A percentile compares a stretch with the other conserved stretches of the same genome.
These are phyloP conservation scores for Lachancea quebecensis DNA, from an alignment of 805 yeast genomes.

Conservation along the genomic window DNA sequence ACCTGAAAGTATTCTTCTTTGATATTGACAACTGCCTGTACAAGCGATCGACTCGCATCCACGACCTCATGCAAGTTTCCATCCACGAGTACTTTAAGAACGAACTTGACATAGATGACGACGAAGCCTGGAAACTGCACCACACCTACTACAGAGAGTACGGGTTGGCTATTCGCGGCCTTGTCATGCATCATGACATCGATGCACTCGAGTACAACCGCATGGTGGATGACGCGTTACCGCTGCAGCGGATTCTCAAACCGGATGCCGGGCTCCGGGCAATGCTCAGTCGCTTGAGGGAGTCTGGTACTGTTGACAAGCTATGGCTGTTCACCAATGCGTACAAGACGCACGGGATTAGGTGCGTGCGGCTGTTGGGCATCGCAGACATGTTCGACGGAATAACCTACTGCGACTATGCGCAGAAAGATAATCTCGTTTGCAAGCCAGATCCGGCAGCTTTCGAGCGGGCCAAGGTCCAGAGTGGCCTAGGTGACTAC, in stretches of 20 bases:
- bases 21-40: slow-evolving; percentile 94
- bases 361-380: slow-evolving; percentile 75
- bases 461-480: slow-evolving; percentile 56
- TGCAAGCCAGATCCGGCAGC: slow-evolving; percentile 85
- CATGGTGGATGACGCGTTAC: slow-evolving; percentile 87
- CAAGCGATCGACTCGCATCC: slow-evolving; percentile 64
- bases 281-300: slow-evolving; percentile 40
- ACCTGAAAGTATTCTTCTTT: slow-evolving; percentile 54
- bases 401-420: slow-evolving; percentile 84
- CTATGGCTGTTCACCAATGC: slow-evolving; percentile 96
- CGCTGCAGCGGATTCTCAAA: slow-evolving; percentile 66
- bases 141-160: slow-evolving; percentile 72
- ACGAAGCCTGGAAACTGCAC: slow-evolving; percentile 69
- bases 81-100: slow-evolving; percentile 77
- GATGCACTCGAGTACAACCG: slow-evolving; percentile 85
- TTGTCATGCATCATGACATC: slow-evolving; percentile 55
- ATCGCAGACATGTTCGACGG: slow-evolving; percentile 94
- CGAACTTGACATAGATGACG: slow-evolving; percentile 52
- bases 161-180: slow-evolving; percentile 91
- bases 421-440: slow-evolving; percentile 50
- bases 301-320: slow-evolving; percentile 50
- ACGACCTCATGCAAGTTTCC: slow-evolving; percentile 79
- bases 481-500: slow-evolving; percentile 42
- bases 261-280: slow-evolving; percentile 53
- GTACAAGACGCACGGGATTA: slow-evolving; percentile 78